Conservation (phyloP, 306 rosid genomes). For the Vigna unguiculata region DNA sequence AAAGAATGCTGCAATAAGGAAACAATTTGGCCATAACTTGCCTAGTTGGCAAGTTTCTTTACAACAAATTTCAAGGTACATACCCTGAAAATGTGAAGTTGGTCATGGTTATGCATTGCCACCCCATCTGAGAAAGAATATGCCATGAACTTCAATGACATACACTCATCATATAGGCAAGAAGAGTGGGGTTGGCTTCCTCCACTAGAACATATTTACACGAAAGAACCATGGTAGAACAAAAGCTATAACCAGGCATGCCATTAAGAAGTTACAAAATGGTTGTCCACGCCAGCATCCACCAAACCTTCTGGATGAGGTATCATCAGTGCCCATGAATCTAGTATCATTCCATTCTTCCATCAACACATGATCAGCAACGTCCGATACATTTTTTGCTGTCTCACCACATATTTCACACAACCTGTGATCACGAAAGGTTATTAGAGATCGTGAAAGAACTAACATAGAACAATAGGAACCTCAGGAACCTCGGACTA, state of each 20-base stretch:
- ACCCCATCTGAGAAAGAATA: conserved; percentile 31
- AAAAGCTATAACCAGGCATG: conserved; percentile 87
- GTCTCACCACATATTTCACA: conserved; percentile 93
- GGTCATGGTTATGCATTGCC: conserved; percentile 40
- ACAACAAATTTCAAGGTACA: conserved; percentile 40
- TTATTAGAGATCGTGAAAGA: conserved; percentile 1
- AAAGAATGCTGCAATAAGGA: conserved; percentile 37
- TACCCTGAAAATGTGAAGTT: conserved; percentile 28
- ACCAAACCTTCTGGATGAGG: conserved; percentile 46
- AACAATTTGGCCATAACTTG: conserved; percentile 27
- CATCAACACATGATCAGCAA: conserved; percentile 59
- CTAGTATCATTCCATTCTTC: conserved; percentile 82
- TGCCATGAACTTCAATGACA: conserved; percentile 32
- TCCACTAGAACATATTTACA: conserved; percentile 71
- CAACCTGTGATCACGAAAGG: conserved; percentile 51
- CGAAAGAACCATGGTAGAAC: conserved; percentile 96
- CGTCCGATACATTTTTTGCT: conserved; percentile 65
- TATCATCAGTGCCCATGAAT: conserved; percentile 41
- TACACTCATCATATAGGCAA: conserved; percentile 35
- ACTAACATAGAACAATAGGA: conserved; percentile 23
- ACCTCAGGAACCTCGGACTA: background rate
- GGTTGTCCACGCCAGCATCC: conserved; percentile 86
- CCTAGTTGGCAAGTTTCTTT: conserved; percentile 31
- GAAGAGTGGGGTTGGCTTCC: conserved; percentile 36
- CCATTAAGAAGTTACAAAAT: conserved; percentile 93